Evolutionary conservation across 805 yeast species (phyloP).

Genomic region (Monosporozyma yasuniensis): DNA sequence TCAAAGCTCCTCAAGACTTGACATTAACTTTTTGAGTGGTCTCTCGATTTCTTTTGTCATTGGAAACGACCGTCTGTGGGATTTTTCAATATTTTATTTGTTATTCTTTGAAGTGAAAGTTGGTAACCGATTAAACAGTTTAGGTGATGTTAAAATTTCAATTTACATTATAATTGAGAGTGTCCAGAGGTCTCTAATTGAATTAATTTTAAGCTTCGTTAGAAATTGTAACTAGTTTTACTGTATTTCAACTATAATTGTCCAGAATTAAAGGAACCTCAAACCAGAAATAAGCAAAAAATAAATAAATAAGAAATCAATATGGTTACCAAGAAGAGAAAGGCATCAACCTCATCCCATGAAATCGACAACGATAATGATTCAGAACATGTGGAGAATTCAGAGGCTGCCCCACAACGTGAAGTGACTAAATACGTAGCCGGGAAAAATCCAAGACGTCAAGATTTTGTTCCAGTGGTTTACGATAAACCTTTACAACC

Average conservation of each 20-base stretch:
- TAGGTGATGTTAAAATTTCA: not conserved
- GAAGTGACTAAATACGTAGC: conserved; percentile 19
- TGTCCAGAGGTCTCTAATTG: not conserved
- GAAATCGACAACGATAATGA: not conserved
- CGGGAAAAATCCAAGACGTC: conserved; percentile 28
- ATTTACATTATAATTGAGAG: not conserved
- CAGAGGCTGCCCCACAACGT: not conserved
- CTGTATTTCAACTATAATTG: no score
- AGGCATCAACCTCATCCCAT: not conserved
- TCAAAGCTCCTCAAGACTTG: not conserved
- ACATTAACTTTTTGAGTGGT: not conserved
- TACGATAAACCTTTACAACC: conserved; percentile 25
- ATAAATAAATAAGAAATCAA: not conserved
- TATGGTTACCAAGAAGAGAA: conserved; percentile 1
- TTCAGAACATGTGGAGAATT: conserved; percentile 6
- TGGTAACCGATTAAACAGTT: not conserved
- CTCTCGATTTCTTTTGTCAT: not conserved
- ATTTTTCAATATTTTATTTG: not conserved
- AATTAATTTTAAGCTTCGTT: not conserved
- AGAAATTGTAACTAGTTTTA: not conserved
- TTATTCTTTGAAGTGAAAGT: not conserved
- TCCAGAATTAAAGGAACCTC: not conserved
- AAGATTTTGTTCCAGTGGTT: conserved; percentile 13
- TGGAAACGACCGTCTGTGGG: not conserved
- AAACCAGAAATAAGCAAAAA: not conserved